Evolutionary conservation across 352 stramenopile species (phyloP).

Genomic region (Stramenopiles sp.): DNA sequence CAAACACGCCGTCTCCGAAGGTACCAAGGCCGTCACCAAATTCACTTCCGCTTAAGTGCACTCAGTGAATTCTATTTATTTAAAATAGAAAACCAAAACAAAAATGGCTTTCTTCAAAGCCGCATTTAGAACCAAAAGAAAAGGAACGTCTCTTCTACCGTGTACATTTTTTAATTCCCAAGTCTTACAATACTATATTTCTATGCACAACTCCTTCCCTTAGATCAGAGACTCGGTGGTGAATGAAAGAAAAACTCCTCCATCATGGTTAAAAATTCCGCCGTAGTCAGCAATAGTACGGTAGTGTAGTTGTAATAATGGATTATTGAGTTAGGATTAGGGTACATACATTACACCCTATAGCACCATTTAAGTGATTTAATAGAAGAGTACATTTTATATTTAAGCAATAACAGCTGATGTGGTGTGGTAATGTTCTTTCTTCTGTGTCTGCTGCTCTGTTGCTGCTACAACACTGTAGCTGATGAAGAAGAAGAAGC

Average conservation of each 20-base stretch:
- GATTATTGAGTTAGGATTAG: slow-evolving; percentile 1
- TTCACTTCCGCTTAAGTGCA: slow-evolving; percentile 41
- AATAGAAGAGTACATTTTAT: too few species aligned
- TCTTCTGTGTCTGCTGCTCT: too few species aligned
- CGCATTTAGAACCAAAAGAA: slow-evolving; percentile 21
- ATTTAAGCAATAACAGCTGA: too few species aligned
- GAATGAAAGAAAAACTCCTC: too few species aligned
- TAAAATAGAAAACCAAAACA: slow-evolving; percentile 32
- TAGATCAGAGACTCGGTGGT: too few species aligned
- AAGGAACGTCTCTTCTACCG: slow-evolving; percentile 23
- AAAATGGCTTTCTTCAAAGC: slow-evolving; percentile 39
- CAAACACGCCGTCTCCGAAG: slow-evolving; percentile 88
- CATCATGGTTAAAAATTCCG: too few species aligned
- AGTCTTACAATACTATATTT: slow-evolving; percentile 14
- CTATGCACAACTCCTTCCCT: too few species aligned
- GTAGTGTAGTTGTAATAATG: slow-evolving; percentile 10
- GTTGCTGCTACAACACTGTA: too few species aligned
- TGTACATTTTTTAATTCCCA: slow-evolving; percentile 36
- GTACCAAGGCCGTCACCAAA: slow-evolving; percentile 85
- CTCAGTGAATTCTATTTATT: background rate
- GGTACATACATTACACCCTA: too few species aligned
- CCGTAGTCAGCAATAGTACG: background rate
- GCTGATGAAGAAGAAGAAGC: too few species aligned
- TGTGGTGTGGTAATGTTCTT: too few species aligned
- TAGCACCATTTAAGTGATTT: too few species aligned